These are phyloP conservation scores for Penicillium occitanis DNA, from an alignment of 2,329 filamentous ascomycete genomes.

Conservation along the genomic window DNA sequence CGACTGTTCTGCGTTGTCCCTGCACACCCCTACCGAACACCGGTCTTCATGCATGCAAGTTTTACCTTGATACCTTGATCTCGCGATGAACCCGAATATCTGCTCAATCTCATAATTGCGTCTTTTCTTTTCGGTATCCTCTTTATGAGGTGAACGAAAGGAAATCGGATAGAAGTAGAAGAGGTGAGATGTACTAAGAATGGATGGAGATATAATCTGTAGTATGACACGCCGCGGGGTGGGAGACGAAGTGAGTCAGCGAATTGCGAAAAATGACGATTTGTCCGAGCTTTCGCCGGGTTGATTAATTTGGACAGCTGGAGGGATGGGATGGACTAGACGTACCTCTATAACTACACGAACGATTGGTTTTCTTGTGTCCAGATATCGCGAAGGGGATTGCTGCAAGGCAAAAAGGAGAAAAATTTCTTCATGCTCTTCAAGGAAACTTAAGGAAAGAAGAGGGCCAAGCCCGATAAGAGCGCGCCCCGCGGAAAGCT, in stretches of 20 bases:
- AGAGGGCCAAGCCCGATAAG: not conserved
- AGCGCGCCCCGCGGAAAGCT: conserved; percentile 2
- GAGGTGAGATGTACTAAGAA: conserved; percentile 32
- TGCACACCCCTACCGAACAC: conserved; percentile 35
- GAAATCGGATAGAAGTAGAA: conserved; percentile 22
- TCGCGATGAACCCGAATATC: conserved; percentile 36
- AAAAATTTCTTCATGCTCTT: not conserved
- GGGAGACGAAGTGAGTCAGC: conserved; percentile 9
- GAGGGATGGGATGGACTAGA: not conserved
- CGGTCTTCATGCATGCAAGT: conserved; percentile 42
- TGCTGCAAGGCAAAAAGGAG: not conserved
- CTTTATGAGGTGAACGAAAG: not conserved
- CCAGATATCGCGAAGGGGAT: not conserved
- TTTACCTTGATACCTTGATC: conserved; percentile 44
- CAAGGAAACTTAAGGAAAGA: not conserved
- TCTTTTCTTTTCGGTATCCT: conserved; percentile 11
- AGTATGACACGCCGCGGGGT: not conserved
- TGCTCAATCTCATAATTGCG: conserved; percentile 42
- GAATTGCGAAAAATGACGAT: conserved; percentile 1
- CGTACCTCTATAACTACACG: not conserved
- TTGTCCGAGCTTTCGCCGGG: not conserved
- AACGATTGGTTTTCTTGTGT: not conserved
- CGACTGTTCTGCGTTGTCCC: not conserved
- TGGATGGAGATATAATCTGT: not conserved
- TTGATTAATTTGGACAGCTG: not conserved